Evolutionary conservation across 352 stramenopile species (phyloP), one percentile per base, ranked within the genome.

Genomic region (Phytophthora multivora): DNA sequence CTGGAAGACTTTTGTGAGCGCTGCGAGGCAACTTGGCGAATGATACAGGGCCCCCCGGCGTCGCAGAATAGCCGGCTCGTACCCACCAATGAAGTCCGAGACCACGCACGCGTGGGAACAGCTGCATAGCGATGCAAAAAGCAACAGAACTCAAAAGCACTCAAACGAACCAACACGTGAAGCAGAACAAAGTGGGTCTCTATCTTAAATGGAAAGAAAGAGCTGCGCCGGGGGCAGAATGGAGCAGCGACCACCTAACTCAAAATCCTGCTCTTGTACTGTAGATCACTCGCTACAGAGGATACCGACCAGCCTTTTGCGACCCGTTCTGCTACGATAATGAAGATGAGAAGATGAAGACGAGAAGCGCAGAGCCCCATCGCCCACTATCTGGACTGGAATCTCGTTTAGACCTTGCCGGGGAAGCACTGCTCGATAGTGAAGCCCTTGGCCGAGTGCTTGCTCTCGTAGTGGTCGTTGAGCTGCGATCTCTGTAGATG

Each of bases 401-500:
- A 10, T 23, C 16, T 18, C n/a, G 15, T 11, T 50, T 63, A 63
- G 45, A 63, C 55, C 39, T 63, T 63, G 39, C 70, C 70, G 2
- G 77, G 81, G 64, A 93, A 93, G 72, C 82, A 91, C 63, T 93
- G 78, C 52, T 77, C 74, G 12, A 95, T 76, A 13, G 83, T 83
- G 40, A 92, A 85, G 57, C 83, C 80, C 74, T 92, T 92, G 57
- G 66, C 51, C 51, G 67, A 51, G 69, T 95, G 86, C 64, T 95
- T 95, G 80, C 83, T 93, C 55, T 87, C 48, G 52, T 76, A 95
- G 69, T 95, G 86, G 64, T 95, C 83, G 50, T 90, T 91, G 53
- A 95, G 68, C 64, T 85, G 74, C 60, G 75, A 69, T 15, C 59
- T 58, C 86, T 94, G 64, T 50, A 11, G 36, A 43, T 43, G n/a